These are phyloP conservation scores for Claviceps sorghi DNA, from an alignment of 2,329 filamentous ascomycete genomes.

Conservation along the genomic window DNA sequence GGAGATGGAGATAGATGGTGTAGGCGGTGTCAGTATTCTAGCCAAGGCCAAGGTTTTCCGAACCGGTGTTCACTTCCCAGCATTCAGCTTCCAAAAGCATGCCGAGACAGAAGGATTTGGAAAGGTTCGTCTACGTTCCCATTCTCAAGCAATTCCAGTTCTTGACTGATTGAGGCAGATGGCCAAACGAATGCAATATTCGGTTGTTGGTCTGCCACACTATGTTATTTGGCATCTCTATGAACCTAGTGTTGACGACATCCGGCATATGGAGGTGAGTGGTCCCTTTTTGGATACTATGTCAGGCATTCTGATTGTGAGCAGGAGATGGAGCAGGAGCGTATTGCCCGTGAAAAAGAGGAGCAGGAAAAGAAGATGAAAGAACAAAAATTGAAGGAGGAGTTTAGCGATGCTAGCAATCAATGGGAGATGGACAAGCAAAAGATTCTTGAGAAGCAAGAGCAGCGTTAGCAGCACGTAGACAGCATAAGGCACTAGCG, in stretches of 20 bases:
- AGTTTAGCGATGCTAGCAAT: slow-evolving; percentile 59
- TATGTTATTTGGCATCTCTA: slow-evolving; percentile 99
- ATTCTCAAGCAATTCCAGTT: background rate
- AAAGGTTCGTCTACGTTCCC: slow-evolving; percentile 49
- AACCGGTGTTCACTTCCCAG: slow-evolving; percentile 89
- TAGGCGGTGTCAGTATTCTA: slow-evolving; percentile 92
- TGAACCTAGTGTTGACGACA: slow-evolving; percentile 95
- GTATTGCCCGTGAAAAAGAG: slow-evolving; percentile 63
- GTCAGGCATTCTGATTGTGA: background rate
- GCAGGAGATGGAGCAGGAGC: slow-evolving; percentile 89
- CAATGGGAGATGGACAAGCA: slow-evolving; percentile 90
- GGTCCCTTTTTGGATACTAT: background rate
- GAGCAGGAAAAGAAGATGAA: slow-evolving; percentile 55
- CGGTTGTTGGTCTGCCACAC: slow-evolving; percentile 87
- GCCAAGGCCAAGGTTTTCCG: slow-evolving; percentile 94
- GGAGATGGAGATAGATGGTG: slow-evolving; percentile 98
- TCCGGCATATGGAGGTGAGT: slow-evolving; percentile 80
- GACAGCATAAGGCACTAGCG: background rate
- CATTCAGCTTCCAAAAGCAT: slow-evolving; percentile 97
- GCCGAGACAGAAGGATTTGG: slow-evolving; percentile 97
- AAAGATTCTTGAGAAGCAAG: slow-evolving; percentile 45
- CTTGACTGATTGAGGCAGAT: slow-evolving; percentile 44
- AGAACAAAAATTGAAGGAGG: slow-evolving; percentile 55
- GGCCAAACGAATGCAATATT: slow-evolving; percentile 91
- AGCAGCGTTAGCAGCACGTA: background rate